Evolutionary conservation across 108 stramenopile genomes (phyloP), one percentile per base, ranked within the genome.

Genomic region (Nannochloropsis oceanica): DNA sequence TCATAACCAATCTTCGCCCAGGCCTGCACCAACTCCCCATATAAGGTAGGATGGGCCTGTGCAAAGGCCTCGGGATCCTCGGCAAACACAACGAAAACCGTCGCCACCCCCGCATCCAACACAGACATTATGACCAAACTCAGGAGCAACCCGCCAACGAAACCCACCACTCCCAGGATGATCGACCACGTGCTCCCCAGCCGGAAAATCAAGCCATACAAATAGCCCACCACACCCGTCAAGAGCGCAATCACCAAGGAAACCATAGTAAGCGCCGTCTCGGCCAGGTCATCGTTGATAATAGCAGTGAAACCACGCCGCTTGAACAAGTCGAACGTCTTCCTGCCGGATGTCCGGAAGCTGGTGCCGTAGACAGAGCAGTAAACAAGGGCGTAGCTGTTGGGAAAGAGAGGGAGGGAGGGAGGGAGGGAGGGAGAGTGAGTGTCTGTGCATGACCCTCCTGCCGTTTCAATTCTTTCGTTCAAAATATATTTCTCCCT

Each of bases 81-180:
- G 18, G 89, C 89, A 43, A 89, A 89, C 50, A 85, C 85, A 11
- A 89, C 89, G 50, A 87, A 89, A 9, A 89, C 82, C 22, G 85
- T 89, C 44, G 89, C 89, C 25, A 84, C 86, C 10, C 85, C 89
- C 10, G 43, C 34, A n/a, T 59, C 50, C 25, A 89, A n/a, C 11
- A 86, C 85, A 80, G 25, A 43, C 18, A 86, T 25, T 26, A 79
- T 43, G 14, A 85, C 24, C 80, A 43, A 42, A 14, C 43, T 26
- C 79, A 85, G 43, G 24, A 44, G 13, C 26, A 80, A 85, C 11
- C 84, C 84, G 11, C 8, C 59, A 10, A 85, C 20, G 27, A 85
- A 59, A 12, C 84, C 84, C 5, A 73, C 59, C 59, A 73, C 59
- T n/a, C 22, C 59, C n/a, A 73, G n/a, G 59, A 73, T 9, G 59